Percentiles rank a stretch among this genome's conserved stretches.
These are phyloP conservation scores for Cutaneotrichosporon sp. DNA, from an alignment of 1,284 basidiomycete species.

Conservation along the genomic window DNA sequence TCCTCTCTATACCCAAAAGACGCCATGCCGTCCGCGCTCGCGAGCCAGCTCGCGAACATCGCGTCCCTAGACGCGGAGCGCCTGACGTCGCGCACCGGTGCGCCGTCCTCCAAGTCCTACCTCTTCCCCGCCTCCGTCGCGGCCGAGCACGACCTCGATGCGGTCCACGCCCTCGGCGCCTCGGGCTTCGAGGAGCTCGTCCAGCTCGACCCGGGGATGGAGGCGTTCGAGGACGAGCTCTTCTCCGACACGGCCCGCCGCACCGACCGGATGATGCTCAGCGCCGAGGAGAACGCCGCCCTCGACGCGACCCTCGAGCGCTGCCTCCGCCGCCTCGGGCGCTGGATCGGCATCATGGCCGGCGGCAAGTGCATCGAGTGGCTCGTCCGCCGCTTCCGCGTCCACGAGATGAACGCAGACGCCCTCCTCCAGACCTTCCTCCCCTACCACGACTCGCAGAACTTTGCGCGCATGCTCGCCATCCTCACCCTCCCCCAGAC, in stretches of 20 bases:
- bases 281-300: constrained; percentile 63
- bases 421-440: constrained; percentile 80
- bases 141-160: constrained; percentile 78
- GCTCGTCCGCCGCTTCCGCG: constrained; percentile 86
- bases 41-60: constrained; percentile 76
- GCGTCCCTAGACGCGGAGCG: constrained; percentile 77
- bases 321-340: constrained; percentile 73
- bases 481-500: constrained; percentile 69
- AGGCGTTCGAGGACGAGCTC: constrained; percentile 64
- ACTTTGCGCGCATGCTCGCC: constrained; percentile 90
- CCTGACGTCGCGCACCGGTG: constrained; percentile 61
- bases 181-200: constrained; percentile 74
- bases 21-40: constrained; percentile 66
- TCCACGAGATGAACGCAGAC: constrained; percentile 90
- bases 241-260: constrained; percentile 78
- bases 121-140: constrained; percentile 83
- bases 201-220: constrained; percentile 61
- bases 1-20: constrained; percentile 2
- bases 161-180: constrained; percentile 77
- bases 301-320: constrained; percentile 57
- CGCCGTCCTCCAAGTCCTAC: constrained; percentile 67
- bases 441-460: constrained; percentile 92
- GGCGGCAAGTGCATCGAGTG: constrained; percentile 91
- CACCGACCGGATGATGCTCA: constrained; percentile 79
- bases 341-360: constrained; percentile 77